These are phyloP conservation scores for Apiospora phragmitis DNA, from an alignment of 2,329 filamentous ascomycete genomes.

Conservation along the genomic window DNA sequence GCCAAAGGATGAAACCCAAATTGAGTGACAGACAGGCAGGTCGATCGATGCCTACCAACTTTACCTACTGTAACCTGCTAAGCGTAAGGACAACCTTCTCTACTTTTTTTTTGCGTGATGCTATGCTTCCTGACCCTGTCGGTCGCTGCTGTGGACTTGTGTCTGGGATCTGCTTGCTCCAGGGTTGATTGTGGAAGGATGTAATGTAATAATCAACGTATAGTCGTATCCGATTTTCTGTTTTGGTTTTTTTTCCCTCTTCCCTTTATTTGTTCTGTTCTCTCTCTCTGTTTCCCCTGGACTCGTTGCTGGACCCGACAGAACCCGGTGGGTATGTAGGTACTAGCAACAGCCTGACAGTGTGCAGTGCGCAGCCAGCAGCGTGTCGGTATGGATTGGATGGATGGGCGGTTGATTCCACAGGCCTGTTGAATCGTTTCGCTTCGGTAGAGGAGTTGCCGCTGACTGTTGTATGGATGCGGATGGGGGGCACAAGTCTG, in stretches of 20 bases:
- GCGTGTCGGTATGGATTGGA: neutral
- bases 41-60: slow-evolving; percentile 8
- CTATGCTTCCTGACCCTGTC: neutral
- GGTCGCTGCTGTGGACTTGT: neutral
- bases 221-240: neutral
- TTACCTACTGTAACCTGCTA: slow-evolving; percentile 2
- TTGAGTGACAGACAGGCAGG: slow-evolving; percentile 11
- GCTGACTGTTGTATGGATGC: neutral
- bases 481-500: slow-evolving; percentile 1
- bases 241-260: neutral
- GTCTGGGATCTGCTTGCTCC: neutral
- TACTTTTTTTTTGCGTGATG: slow-evolving; percentile 6
- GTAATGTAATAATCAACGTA: slow-evolving; percentile 3
- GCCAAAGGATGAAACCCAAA: slow-evolving; percentile 11
- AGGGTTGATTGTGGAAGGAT: slow-evolving; percentile 1
- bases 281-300: neutral
- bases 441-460: neutral
- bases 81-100: slow-evolving; percentile 1
- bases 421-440: neutral
- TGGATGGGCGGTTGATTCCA: neutral
- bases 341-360: neutral
- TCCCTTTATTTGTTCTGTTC: neutral
- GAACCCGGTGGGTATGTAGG: neutral
- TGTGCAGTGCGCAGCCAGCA: neutral
- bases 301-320: neutral